Evolutionary conservation across 768 basidiomycete genomes (phyloP), one percentile per base, ranked within the genome.

Genomic region (Paxillus rubicundulus): DNA sequence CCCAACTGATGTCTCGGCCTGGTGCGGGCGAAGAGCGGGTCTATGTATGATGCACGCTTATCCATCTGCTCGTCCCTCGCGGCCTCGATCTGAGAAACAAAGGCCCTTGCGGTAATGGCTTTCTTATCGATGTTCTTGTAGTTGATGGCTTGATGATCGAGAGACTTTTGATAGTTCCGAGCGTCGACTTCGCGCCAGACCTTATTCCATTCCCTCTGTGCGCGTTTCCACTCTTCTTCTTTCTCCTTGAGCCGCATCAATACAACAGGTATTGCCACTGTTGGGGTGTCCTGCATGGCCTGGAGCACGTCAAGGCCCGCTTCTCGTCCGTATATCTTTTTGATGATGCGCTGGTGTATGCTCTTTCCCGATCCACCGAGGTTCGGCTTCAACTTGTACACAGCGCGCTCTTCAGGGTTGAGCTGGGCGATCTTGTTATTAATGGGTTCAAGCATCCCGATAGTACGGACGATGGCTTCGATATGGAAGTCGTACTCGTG

Each of bases 401-500:
- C 78, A 1, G 77, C 75, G 28, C 89, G 80, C 52, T 98, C 97
- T 45, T 95, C 92, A 0, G 76, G 75, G 42, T 73, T 77, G 71
- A 98, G 84, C 56, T 84, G 83, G 8, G 80, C 77, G 58, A 98
- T 91, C 69, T 95, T 92, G 69, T 85, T 85, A 61, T 86, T 86
- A 56, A 98, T 85, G 1, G 97, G 94, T 58, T 98, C 97, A 21
- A 99, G 84, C 62, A 92, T 78, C 8, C 82, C 77, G 60, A 98
- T 95, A 4, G 96, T 97, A 47, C 94, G 87, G 9, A 85, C 80
- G 61, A 98, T 88, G 7, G 94, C 95, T 65, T 98, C 96, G 61
- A 98, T 91, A 67, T 98, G 93, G 74, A 97, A 98, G 68, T 98
- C 96, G 67, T 98, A 99, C 70, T 98, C 96, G 68, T 99, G 97